Conservation (phyloP, 1,284 basidiomycete genomes). For the Phlebopus sp. region DNA sequence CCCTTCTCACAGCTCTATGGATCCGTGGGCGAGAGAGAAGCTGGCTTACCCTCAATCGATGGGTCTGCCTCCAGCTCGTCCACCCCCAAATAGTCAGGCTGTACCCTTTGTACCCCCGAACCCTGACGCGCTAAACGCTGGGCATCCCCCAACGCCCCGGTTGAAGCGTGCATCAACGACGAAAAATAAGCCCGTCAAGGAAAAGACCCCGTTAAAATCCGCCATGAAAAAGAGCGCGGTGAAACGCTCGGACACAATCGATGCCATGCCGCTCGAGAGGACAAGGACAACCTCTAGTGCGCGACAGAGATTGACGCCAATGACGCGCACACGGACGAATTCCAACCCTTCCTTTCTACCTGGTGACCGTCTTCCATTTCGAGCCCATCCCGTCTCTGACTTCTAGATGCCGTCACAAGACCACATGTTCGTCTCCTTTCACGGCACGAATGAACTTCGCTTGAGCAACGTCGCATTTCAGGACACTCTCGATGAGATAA, state of each 20-base stretch:
- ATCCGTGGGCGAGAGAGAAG: constrained; percentile 28
- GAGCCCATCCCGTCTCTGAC: constrained; percentile 8
- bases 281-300: constrained; percentile 33
- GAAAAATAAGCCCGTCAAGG: constrained; percentile 18
- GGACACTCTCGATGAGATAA: constrained; percentile 38
- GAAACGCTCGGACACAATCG: constrained; percentile 24
- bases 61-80: constrained; percentile 19
- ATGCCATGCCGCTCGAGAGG: constrained; percentile 27
- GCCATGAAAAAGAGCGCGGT: constrained; percentile 51
- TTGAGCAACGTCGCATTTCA: constrained; percentile 40
- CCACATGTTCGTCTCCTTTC: constrained; percentile 58
- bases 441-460: constrained; percentile 39
- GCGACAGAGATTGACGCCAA: constrained; percentile 30
- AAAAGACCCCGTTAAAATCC: constrained; percentile 47
- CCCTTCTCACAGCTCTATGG: constrained; percentile 20
- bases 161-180: constrained; percentile 23
- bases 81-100: constrained; percentile 5
- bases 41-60: constrained; percentile 16
- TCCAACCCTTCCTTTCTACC: constrained; percentile 33
- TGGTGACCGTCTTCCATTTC: constrained; percentile 21
- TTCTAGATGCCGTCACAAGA: constrained; percentile 34
- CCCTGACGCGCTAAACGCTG: constrained; percentile 17
- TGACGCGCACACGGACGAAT: constrained; percentile 32
- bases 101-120: constrained; percentile 27
- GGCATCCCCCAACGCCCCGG: constrained; percentile 22